Base-by-base conservation (phyloP, 1,139 yeast genomes). In the Lodderomyces parapsilosis region DNA sequence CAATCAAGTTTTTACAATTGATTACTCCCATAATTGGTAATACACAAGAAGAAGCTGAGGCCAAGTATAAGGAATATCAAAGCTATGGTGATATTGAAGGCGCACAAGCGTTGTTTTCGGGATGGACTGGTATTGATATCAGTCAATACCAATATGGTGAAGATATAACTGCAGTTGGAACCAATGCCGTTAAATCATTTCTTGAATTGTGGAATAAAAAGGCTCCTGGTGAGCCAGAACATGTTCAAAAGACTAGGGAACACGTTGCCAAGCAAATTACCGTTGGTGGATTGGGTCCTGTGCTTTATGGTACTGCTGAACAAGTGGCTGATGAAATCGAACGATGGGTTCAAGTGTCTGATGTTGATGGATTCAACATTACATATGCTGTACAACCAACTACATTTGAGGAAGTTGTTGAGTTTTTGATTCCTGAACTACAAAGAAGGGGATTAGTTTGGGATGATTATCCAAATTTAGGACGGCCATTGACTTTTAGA, bases 81-180 rank as follows among this genome's bases (percentile, higher is more conserved):
- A 48, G 50, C 11, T 67, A 65, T 47, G 66, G 67, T n/a, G 74
- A 68, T 48, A 40, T 57, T 4, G 71, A 67, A 40, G 74, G 74
- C 14, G 65, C 71, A n/a, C 65, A 66, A 42, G 71, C 70, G 1
- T 57, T 67, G 39, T 58, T 67, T 40, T 58, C 69, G 39, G 69
- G 69, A 4, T 65, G 69, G 65, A 65, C 71, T 0, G 70, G 70
- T 17, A 59, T 65, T 40, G 72, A 68, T 45, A 55, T 68, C 27
- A 56, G 59, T 17, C 50, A 64, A 42, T 67, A 56, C 45, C 60
- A 49, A 11, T 47, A 52, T 42, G 66, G 62, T 23, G 61, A 65
- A 41, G 69, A 63, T 42, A 51, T 66, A 23, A 52, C 54, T 32
- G 56, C 58, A 22, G 63, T 56, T 19, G 63, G 60, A 24, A 54